Evolutionary conservation across 768 basidiomycete species (phyloP).

Genomic region (Calocybe gangraenosa): DNA sequence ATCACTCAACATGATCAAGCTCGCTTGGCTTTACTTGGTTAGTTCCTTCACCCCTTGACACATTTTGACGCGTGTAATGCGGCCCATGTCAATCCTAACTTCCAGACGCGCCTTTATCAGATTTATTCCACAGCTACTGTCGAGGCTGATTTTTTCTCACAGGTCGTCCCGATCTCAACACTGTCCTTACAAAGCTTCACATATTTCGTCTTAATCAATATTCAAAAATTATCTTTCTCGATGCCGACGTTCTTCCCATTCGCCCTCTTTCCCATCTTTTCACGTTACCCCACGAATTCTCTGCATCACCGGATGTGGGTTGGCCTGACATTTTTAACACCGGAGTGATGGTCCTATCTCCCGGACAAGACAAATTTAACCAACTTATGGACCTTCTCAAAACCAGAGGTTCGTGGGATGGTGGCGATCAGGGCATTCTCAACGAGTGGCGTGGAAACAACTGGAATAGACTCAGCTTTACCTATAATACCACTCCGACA

Average conservation of each 20-base stretch:
- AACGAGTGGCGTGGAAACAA: conserved; percentile 88
- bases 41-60: conserved; percentile 22
- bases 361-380: conserved; percentile 78
- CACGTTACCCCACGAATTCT: conserved; percentile 73
- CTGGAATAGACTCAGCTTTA: conserved; percentile 96
- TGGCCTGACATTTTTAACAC: conserved; percentile 99
- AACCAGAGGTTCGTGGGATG: conserved; percentile 88
- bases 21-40: conserved; percentile 81
- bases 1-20: conserved; percentile 66
- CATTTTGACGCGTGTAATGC: conserved; percentile 7
- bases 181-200: conserved; percentile 95
- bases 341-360: conserved; percentile 85
- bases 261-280: conserved; percentile 94
- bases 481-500: conserved; percentile 97
- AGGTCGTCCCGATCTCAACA: conserved; percentile 93
- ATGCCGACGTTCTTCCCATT: conserved; percentile 87
- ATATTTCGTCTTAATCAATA: conserved; percentile 89
- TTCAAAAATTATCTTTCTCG: conserved; percentile 83
- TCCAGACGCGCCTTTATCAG: background rate
- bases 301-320: conserved; percentile 94
- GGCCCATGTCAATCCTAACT: no score
- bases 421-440: conserved; percentile 96
- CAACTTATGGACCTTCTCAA: conserved; percentile 68
- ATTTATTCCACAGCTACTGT: background rate
- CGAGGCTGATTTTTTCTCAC: conserved; percentile 13